Conservation (phyloP, 176 grass and related monocot genomes). For the Musa acuminata region DNA sequence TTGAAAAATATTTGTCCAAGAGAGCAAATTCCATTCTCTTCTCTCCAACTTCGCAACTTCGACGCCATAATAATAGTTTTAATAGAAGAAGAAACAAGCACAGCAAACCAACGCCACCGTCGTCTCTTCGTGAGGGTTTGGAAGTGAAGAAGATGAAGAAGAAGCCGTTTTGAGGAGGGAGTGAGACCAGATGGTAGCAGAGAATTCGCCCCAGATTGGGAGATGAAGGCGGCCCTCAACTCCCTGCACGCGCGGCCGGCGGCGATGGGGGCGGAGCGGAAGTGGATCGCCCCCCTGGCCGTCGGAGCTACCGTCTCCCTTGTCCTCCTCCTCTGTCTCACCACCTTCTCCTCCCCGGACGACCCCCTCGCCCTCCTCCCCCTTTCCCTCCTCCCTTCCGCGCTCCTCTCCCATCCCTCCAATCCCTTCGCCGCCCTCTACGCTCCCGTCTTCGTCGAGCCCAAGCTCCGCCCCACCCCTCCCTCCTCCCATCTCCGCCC, state of each 20-base stretch:
- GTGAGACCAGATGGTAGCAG: background rate
- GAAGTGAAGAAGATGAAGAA: too few species aligned
- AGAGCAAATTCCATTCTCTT: too few species aligned
- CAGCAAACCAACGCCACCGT: too few species aligned
- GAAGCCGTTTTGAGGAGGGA: background rate
- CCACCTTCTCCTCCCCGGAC: conserved; percentile 5
- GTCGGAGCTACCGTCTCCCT: conserved; percentile 3
- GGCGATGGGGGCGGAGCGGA: background rate
- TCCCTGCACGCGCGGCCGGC: background rate
- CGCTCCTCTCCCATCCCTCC: conserved; percentile 3
- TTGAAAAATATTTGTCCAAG: too few species aligned
- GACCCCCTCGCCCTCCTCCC: background rate
- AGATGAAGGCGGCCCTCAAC: conserved; percentile 4
- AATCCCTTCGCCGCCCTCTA: conserved; percentile 7
- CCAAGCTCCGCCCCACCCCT: conserved; percentile 1
- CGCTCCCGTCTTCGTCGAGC: conserved; percentile 14
- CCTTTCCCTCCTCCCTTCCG: conserved; percentile 10
- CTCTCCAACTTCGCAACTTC: too few species aligned
- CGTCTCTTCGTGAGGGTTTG: too few species aligned
- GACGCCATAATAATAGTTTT: too few species aligned
- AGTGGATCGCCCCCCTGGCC: conserved; percentile 13
- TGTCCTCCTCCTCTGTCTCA: conserved; percentile 14
- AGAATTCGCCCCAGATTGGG: background rate
- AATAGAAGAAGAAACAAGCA: too few species aligned
- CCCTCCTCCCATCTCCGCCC: background rate